Evolutionary conservation across 1,284 basidiomycete genomes (phyloP).

Genomic region (Laetiporus sulphureus): DNA sequence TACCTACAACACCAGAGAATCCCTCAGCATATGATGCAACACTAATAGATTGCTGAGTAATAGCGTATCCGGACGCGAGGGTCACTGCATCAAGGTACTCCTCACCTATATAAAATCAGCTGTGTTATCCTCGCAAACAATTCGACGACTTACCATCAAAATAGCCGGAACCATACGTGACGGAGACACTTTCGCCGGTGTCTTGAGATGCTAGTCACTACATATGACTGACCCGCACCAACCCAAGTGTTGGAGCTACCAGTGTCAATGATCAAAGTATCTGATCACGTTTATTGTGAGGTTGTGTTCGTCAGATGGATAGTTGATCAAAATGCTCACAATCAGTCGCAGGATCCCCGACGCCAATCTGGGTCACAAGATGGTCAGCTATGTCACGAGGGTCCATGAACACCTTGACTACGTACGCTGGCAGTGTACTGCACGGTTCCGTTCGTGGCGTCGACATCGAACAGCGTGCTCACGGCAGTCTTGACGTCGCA

Average conservation of each 20-base stretch:
- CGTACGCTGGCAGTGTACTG: conserved; percentile 20
- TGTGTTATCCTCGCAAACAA: conserved; percentile 1
- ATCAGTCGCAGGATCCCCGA: conserved; percentile 21
- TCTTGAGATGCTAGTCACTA: conserved; percentile 33
- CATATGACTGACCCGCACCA: conserved; percentile 39
- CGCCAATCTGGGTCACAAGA: conserved; percentile 15
- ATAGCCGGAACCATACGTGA: conserved; percentile 16
- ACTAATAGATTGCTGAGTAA: conserved; percentile 41
- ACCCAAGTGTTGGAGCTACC: conserved; percentile 58
- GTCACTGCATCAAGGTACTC: conserved; percentile 18
- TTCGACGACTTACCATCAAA: conserved; percentile 10
- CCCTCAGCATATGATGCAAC: conserved; percentile 36
- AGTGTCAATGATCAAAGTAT: conserved; percentile 22
- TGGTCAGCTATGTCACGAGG: no score
- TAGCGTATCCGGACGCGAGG: conserved; percentile 13
- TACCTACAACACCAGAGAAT: conserved; percentile 38
- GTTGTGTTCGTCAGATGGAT: no score
- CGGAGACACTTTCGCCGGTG: conserved; percentile 10
- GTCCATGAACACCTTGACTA: neutral
- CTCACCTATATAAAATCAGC: conserved; percentile 15
- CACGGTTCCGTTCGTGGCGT: conserved; percentile 19
- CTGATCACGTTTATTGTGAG: no score
- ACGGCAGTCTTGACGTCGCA: conserved; percentile 2
- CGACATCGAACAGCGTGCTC: conserved; percentile 10
- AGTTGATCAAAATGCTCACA: conserved; percentile 11